Base-by-base conservation (phyloP, 805 yeast genomes). In the Candida khao-thaluensis region DNA sequence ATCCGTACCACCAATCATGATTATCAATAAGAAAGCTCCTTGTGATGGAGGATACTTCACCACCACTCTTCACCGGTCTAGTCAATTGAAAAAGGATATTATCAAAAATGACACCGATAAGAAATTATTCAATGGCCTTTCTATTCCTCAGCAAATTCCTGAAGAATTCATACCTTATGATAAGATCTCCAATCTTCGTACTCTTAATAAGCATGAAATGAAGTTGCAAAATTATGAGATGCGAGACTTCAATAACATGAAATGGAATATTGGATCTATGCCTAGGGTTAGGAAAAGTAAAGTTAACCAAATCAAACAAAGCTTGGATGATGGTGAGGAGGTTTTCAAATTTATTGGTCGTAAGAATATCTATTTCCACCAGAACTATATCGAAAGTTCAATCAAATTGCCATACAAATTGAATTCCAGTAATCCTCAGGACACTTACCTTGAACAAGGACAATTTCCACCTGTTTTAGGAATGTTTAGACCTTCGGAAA, bases 261-360 rank as follows among this genome's bases (percentile, higher is more conserved):
- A 39, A 22, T 70, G 71, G 71, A 52, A 56, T 33, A 48, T 72
- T 37, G 80, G 81, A 0, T 66, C 77, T 2, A 66, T 72, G 4
- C 76, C 78, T 3, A 52, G 70, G 35, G 62, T 64, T 6, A 59
- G 68, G 42, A 23, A 45, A 12, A 56, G 62, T 27, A 60, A 49
- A 34, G 34, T 56, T 40, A 57, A 53, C 30, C 53, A 51, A 30
- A 32, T 62, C 9, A 51, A 45, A 32, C 49, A 47, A 18, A 46
- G 39, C 23, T 34, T 57, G 11, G 49, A 53, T 36, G 44, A 46
- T 16, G 24, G 37, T 2, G 39, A 43, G 5, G 25, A 28, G 3
- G 49, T 49, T 26, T 41, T 56, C 30, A 62, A 59, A 34, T 59
- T 57, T 28, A 44, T 62, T 17, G 69, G 69, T 3, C 64, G 62